phyloP scores from a whole-genome alignment of 257 asterid species.

The Mitragyna speciosa region DNA sequence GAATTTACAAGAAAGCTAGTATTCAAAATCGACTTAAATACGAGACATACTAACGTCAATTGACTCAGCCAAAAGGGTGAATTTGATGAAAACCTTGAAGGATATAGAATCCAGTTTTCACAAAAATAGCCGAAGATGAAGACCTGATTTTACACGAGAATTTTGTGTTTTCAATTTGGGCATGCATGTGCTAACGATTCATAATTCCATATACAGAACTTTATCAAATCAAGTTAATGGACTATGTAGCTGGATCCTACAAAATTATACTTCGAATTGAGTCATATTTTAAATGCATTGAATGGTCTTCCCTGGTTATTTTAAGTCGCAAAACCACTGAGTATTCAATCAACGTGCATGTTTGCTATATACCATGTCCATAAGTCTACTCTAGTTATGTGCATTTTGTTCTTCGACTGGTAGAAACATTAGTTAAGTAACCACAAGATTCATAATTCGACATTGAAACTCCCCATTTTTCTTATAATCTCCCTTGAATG shows the following conservation, averaged over 20 bases:
- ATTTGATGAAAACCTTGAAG: conserved; percentile 2
- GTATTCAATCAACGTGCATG: too few species aligned
- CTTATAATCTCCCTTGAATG: too few species aligned
- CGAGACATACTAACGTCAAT: too few species aligned
- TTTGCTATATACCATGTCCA: too few species aligned
- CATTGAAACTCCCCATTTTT: too few species aligned
- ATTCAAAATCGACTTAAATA: not conserved
- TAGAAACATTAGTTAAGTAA: too few species aligned
- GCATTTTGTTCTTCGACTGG: too few species aligned
- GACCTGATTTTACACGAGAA: conserved; percentile 8
- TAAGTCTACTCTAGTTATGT: too few species aligned
- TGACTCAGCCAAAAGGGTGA: too few species aligned
- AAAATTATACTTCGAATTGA: not conserved
- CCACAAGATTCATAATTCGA: too few species aligned
- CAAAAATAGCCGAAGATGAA: not conserved
- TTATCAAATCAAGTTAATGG: not conserved
- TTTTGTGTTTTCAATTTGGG: conserved; percentile 7
- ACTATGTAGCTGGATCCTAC: not conserved
- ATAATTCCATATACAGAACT: not conserved
- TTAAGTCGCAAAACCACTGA: too few species aligned
- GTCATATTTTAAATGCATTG: not conserved
- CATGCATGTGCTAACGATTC: conserved; percentile 9
- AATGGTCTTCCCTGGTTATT: not conserved
- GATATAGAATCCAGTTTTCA: not conserved
- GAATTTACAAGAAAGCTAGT: too few species aligned